These are phyloP conservation scores for Irpex sp. DNA, from an alignment of 1,284 basidiomycete species.

Conservation along the genomic window DNA sequence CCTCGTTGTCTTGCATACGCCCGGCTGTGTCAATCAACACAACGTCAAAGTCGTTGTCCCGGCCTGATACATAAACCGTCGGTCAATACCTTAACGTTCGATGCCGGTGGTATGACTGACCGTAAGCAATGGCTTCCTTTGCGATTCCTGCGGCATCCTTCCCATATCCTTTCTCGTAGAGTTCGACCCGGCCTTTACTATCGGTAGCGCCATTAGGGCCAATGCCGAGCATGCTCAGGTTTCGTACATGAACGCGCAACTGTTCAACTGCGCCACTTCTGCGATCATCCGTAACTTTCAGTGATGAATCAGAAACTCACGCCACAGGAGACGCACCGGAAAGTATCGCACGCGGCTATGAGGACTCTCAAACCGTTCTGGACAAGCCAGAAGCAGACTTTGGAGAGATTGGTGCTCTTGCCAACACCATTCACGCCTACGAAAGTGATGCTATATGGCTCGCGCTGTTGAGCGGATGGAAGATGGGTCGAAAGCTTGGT, in stretches of 20 bases:
- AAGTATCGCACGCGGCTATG: slow-evolving; percentile 98
- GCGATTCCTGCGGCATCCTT: slow-evolving; percentile 98
- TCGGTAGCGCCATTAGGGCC: slow-evolving; percentile 48
- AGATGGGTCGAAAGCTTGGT: slow-evolving; percentile 67
- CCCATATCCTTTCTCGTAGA: slow-evolving; percentile 96
- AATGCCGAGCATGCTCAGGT: slow-evolving; percentile 83
- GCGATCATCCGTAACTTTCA: background rate
- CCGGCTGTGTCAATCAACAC: slow-evolving; percentile 97
- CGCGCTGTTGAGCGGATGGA: slow-evolving; percentile 65
- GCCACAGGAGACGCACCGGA: slow-evolving; percentile 50
- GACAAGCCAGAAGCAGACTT: slow-evolving; percentile 98
- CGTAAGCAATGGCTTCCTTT: slow-evolving; percentile 88
- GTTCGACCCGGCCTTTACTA: slow-evolving; percentile 77
- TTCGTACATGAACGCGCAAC: slow-evolving; percentile 92
- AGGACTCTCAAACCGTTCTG: slow-evolving; percentile 92
- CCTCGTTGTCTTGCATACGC: slow-evolving; percentile 97
- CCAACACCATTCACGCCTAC: slow-evolving; percentile 99
- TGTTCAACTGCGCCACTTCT: slow-evolving; percentile 98
- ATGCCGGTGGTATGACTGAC: slow-evolving; percentile 34
- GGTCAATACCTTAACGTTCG: background rate
- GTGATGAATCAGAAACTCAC: background rate
- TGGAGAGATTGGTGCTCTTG: slow-evolving; percentile 96
- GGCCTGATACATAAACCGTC: background rate
- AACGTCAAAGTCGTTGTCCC: slow-evolving; percentile 24
- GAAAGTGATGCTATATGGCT: slow-evolving; percentile 92